Evolutionary conservation across 2,329 filamentous ascomycete species (phyloP).

Genomic region (Ophiognomonia clavigignenti-juglandacearum): DNA sequence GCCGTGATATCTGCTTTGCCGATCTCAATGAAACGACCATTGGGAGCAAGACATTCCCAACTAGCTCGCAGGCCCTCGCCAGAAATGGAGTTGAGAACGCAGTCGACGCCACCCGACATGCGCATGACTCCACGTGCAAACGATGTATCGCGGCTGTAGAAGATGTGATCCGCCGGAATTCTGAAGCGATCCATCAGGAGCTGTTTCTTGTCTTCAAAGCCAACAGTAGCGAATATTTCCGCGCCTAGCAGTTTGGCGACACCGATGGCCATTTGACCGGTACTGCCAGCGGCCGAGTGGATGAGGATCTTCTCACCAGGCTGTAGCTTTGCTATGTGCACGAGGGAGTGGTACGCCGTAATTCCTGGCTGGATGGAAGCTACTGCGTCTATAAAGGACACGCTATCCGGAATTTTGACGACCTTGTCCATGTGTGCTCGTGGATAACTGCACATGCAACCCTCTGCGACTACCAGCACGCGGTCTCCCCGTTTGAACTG

Average conservation of each 20-base stretch:
- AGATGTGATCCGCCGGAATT: conserved; percentile 31
- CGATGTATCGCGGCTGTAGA: conserved; percentile 19
- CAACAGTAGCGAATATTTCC: conserved; percentile 35
- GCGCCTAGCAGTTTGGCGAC: conserved; percentile 31
- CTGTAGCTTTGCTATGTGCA: conserved; percentile 22
- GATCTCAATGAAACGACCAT: conserved; percentile 41
- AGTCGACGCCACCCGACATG: neutral
- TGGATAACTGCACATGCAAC: conserved; percentile 17
- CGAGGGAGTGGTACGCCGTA: conserved; percentile 34
- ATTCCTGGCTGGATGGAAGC: neutral
- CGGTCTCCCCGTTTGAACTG: neutral
- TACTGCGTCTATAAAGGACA: conserved; percentile 13
- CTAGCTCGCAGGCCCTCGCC: conserved; percentile 34
- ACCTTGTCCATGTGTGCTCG: conserved; percentile 17
- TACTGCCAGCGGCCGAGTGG: conserved; percentile 35
- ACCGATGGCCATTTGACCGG: conserved; percentile 36
- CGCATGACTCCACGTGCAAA: neutral
- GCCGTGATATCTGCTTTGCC: conserved; percentile 35
- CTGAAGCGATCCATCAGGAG: conserved; percentile 27
- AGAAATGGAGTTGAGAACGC: conserved; percentile 11
- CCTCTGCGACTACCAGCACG: neutral
- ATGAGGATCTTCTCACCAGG: conserved; percentile 32
- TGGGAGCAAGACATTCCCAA: conserved; percentile 38
- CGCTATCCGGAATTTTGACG: conserved; percentile 18
- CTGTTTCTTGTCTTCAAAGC: conserved; percentile 25